Evolutionary conservation across 108 stramenopile genomes (phyloP), one percentile per base, ranked within the genome.

Genomic region (Schizochytrium sp.): DNA sequence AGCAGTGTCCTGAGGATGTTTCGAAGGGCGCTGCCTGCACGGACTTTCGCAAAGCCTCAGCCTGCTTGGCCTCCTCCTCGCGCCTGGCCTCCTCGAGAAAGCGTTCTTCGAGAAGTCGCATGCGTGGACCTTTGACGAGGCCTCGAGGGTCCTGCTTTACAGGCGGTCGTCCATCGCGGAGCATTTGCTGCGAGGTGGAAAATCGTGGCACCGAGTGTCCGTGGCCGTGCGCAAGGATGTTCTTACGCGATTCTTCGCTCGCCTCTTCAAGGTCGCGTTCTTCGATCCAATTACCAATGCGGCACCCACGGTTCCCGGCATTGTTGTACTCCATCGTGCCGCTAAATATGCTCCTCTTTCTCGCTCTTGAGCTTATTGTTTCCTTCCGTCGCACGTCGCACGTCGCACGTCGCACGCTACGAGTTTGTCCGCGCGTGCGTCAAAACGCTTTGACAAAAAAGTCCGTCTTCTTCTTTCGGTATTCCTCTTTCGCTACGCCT

Each of bases 301-400:
- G 45, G 48, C 45, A 47, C 5, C 76, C 76, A 23, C 51, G 76
- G 51, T 83, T 83, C 23, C 76, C 76, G 12, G 76, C 76, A 34
- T 83, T 83, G 76, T 83, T 83, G 76, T 83, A 83, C 23, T 69
- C 63, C 63, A 69, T 69, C 41, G 41, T 69, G 63, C 63, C 41
- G 14, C 25, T 2, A 69, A 12, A 69, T 10, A 3, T 14, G 41
- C 55, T 57, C 14, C 55, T 57, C 14, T 14, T 3, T 57, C 8
- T 16, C 1, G 55, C 55, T 57, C 55, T 2, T 16, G 55, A 57
- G 55, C 55, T 8, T 14, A 3, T 8, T 3, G 34, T 34, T 34
- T 34, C 34, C 34, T 34, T 34, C 34, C 34, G 34, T 34, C 34
- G 34, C 34, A 34, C 34, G 34, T 34, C 34, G 34, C 34, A 34